A percentile compares a stretch with the other conserved stretches of the same genome.
These are phyloP conservation scores for Penicillium aurantiogriseum DNA, from an alignment of 2,329 filamentous ascomycete species.

Conservation along the genomic window DNA sequence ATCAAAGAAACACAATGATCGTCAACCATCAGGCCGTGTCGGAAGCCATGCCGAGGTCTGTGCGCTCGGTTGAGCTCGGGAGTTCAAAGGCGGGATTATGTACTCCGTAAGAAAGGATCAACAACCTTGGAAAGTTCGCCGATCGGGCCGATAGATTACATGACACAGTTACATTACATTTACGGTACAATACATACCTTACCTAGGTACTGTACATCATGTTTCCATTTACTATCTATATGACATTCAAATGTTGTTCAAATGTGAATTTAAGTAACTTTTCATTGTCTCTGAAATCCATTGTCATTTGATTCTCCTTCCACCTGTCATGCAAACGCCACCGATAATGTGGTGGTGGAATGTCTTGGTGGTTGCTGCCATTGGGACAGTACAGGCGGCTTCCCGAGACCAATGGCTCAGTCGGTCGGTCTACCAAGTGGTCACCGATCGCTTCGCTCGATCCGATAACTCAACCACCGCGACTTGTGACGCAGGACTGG, in stretches of 20 bases:
- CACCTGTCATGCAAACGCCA: constrained; percentile 10
- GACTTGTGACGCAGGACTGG: constrained; percentile 24
- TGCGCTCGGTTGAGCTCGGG: too few relatives aligned
- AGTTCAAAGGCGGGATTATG: neutral
- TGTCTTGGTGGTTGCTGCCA: constrained; percentile 5
- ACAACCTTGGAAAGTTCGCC: neutral
- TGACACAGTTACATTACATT: neutral
- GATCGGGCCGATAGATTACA: constrained; percentile 4
- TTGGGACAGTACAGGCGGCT: constrained; percentile 19
- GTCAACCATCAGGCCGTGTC: neutral
- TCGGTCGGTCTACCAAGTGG: constrained; percentile 45
- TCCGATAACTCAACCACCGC: constrained; percentile 38
- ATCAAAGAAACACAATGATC: neutral
- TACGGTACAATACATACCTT: neutral
- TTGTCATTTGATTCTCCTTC: neutral
- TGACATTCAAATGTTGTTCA: neutral
- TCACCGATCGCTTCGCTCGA: constrained; percentile 46
- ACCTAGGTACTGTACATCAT: neutral
- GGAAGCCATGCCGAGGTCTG: too few relatives aligned
- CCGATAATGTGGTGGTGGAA: constrained; percentile 10
- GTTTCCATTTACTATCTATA: neutral
- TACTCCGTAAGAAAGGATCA: neutral
- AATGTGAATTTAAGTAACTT: neutral
- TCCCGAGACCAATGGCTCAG: constrained; percentile 38
- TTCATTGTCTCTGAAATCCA: neutral